phyloP scores from a whole-genome alignment of 192 early-diverging fungal species.

The Entomortierella beljakovae region DNA sequence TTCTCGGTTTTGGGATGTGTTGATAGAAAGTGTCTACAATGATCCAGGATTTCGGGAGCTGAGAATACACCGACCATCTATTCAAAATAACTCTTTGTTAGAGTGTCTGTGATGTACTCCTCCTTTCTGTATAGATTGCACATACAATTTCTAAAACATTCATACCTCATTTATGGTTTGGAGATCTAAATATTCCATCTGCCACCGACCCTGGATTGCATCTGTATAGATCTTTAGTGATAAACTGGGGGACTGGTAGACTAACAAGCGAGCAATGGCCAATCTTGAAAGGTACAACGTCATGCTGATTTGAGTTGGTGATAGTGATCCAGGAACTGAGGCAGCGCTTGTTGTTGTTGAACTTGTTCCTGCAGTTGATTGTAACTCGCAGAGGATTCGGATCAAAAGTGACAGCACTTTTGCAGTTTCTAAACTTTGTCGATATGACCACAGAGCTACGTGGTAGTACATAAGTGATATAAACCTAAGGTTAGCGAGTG shows the following conservation, averaged over 20 bases:
- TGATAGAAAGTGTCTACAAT: constrained; percentile 9
- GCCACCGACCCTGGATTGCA: constrained; percentile 55
- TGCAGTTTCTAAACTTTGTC: constrained; percentile 41
- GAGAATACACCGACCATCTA: constrained; percentile 32
- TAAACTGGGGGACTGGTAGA: constrained; percentile 35
- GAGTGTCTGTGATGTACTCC: neutral
- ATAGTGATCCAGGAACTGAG: constrained; percentile 20
- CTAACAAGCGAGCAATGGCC: constrained; percentile 52
- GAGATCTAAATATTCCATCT: constrained; percentile 44
- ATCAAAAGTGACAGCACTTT: constrained; percentile 51
- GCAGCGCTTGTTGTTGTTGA: neutral
- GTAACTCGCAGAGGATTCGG: constrained; percentile 22
- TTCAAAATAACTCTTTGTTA: neutral
- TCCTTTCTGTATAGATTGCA: neutral
- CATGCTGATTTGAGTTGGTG: constrained; percentile 47
- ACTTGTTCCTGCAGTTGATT: neutral
- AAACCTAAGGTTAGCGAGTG: neutral
- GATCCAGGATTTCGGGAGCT: constrained; percentile 4
- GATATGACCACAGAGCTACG: constrained; percentile 50
- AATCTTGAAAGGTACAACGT: constrained; percentile 52
- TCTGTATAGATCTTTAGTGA: constrained; percentile 38
- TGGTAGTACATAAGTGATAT: neutral
- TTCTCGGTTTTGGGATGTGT: constrained; percentile 40
- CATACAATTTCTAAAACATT: neutral
- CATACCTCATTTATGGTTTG: constrained; percentile 45